Conservation (phyloP, 139 green algal species). For the Volvox africanus region DNA sequence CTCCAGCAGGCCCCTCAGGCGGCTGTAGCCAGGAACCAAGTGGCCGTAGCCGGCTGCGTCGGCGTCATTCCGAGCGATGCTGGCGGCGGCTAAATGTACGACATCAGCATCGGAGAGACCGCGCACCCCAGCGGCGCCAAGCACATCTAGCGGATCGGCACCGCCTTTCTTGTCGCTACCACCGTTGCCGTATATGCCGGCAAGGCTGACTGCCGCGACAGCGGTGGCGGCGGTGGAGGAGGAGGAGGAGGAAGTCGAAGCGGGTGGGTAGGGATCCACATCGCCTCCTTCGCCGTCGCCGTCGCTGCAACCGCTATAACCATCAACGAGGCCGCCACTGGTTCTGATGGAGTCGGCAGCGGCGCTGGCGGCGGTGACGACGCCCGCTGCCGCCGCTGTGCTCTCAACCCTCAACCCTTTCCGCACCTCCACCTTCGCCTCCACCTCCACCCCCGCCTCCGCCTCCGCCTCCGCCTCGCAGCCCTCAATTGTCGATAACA, state of each 20-base stretch:
- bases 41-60: slow-evolving; percentile 3
- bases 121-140: not conserved
- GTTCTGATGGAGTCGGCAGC: too few species aligned
- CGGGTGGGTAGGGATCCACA: not conserved
- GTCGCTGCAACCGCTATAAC: not conserved
- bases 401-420: too few species aligned
- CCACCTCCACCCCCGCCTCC: not conserved
- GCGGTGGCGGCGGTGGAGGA: not conserved
- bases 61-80: not conserved
- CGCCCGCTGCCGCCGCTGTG: not conserved
- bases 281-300: not conserved
- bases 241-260: not conserved
- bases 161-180: not conserved
- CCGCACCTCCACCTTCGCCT: not conserved
- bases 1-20: slow-evolving; percentile 34
- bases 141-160: not conserved
- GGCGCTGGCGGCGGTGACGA: not conserved
- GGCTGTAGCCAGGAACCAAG: slow-evolving; percentile 37
- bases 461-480: too few species aligned
- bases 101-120: slow-evolving; percentile 7
- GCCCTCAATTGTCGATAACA: too few species aligned
- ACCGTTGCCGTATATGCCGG: not conserved
- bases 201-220: not conserved
- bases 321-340: not conserved
- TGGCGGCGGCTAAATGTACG: slow-evolving; percentile 13